Evolutionary conservation across 2,329 filamentous ascomycete genomes (phyloP), one percentile per base, ranked within the genome.

Genomic region (Fusarium metavorans): DNA sequence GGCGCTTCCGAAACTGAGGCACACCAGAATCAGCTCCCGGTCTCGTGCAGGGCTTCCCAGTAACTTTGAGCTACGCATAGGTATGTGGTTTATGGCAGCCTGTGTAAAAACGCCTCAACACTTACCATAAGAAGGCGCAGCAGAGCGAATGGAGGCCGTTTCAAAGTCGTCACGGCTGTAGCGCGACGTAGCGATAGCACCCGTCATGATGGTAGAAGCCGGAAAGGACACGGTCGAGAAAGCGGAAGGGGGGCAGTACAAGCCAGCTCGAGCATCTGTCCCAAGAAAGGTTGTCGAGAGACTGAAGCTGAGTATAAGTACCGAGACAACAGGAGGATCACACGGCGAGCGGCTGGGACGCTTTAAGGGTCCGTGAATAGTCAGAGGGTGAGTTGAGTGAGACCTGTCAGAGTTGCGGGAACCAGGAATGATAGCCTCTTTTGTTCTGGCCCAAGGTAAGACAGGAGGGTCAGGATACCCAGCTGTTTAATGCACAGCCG

Each of bases 91-190:
- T 52, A 37, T 32, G 37, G 48, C 45, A 37, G 34, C 48, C 59
- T 45, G 48, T 66, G 50, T 54, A 61, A 58, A 48, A 63, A 64
- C 34, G 48, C 32, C 41, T 57, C 45, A 57, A 25, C 41, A 84
- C 88, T 86, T 76, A 91, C 89, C 85, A 80, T 93, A 93, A 11
- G 92, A 93, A 45, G 92, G 92, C n/a, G 91, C 91, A 9, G 88
- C 88, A 20, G 91, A 93, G 75, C 86, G 90, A 71, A 93, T 88
- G 11, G 92, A 93, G 8, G 89, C 87, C 25, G 91, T 92, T 77
- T 93, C 92, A 68, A 92, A 90, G 80, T 93, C 91, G 69, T 90
- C 88, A 7, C 83, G 77, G 74, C 80, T 82, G 67, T 84, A 84
- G 54, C 82, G 81, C 65, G 82, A 77, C 25, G 80, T 77, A 60